Base-by-base conservation (phyloP, 495 filamentous ascomycete genomes). In the Penicillium samsonianum region DNA sequence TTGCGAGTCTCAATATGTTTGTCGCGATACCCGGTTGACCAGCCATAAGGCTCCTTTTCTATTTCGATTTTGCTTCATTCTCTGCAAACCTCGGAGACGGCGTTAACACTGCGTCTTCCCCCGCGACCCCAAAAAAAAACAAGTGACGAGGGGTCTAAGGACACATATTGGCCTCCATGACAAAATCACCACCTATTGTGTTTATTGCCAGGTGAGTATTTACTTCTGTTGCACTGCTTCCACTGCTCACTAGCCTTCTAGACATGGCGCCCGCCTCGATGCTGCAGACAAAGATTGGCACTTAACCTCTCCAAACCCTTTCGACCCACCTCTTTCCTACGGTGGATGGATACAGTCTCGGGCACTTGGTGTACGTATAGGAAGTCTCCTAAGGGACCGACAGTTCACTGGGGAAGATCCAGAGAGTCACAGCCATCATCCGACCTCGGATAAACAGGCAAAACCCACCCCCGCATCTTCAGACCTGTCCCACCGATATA, bases 201-300 rank as follows among this genome's bases (percentile, higher is more conserved):
- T 89, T 96, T 62, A 87, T 96, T 65, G 90, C 87, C 57, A 87
- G 92, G 91, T 90, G 76, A 47, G 81, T 77, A 10, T 11, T 20
- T 9, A 9, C 2, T 20, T 14, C 5, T 16, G 14, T 12, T n/a
- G 31, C 30, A 6, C 35, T 56, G 14, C 2, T 25, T 47, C 8
- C 22, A 51, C 23, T 41, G 17, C 30, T 47, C 22, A 17, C 59
- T 58, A 25, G 55, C 48, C 20, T 52, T 10, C 8, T 61, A 96
- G 91, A 70, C 94, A 99, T 71, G 94, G 94, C 60, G 87, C 91
- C 41, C 87, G 94, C 37, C 85, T 99, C 31, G 94, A 99, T 70
- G 90, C 90, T 43, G 90, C 91, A 58, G 91, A 98, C 76, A 89
- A 90, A 66, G 82, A 91, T 71, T 99, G 94, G 94, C 92, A 97